A percentile compares a stretch with the other conserved stretches of the same genome.
Evolutionary conservation across 2,329 filamentous ascomycete species (phyloP).

Genomic region (Diaporthe sp.): DNA sequence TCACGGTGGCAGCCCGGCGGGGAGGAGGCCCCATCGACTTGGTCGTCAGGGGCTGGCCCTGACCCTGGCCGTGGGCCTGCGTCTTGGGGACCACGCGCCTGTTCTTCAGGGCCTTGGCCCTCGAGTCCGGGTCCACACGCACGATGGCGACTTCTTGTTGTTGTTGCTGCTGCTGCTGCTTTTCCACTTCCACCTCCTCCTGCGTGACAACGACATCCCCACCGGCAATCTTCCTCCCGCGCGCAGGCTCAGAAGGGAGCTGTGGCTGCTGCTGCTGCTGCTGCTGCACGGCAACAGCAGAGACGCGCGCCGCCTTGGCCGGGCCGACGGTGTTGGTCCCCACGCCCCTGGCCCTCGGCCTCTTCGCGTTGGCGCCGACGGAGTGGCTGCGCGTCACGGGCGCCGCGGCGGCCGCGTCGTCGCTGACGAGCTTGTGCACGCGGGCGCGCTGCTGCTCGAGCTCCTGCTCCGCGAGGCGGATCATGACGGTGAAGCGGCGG

Average conservation of each 20-base stretch:
- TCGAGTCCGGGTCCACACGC: neutral
- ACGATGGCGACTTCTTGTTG: neutral
- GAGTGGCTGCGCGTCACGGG: constrained; percentile 14
- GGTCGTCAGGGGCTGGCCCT: too few relatives aligned
- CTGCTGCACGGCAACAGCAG: neutral
- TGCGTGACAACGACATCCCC: neutral
- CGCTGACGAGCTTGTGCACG: neutral
- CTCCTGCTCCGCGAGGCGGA: constrained; percentile 29
- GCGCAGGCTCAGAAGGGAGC: neutral
- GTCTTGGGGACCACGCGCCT: neutral
- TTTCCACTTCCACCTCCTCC: neutral
- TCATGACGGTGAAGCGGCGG: constrained; percentile 20
- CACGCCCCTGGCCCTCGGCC: neutral
- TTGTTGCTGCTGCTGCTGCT: neutral
- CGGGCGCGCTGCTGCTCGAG: constrained; percentile 10
- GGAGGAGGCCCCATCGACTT: neutral
- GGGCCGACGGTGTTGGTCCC: neutral
- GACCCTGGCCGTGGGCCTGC: neutral
- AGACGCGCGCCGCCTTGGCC: neutral
- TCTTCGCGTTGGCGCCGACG: neutral
- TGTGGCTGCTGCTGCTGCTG: too few relatives aligned
- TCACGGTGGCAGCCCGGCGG: neutral
- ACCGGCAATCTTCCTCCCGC: neutral
- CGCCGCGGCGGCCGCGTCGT: neutral
- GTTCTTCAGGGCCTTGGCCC: neutral